phyloP scores from a whole-genome alignment of 495 filamentous ascomycete genomes.

The Pseudevernia furfuracea region DNA sequence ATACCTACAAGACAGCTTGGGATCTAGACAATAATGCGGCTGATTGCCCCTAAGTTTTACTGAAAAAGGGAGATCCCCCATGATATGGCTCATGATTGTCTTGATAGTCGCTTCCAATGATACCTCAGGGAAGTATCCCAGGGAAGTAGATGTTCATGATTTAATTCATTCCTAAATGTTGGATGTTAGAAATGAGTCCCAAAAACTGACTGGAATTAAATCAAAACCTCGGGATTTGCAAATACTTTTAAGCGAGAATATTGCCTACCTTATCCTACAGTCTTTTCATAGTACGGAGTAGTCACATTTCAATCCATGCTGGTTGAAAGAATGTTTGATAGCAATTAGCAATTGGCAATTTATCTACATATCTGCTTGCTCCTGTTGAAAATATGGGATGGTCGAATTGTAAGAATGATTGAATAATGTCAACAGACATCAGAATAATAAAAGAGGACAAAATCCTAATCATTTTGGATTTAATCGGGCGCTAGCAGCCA shows the following conservation, averaged over 20 bases:
- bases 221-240: neutral
- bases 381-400: neutral
- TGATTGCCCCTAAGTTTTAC: neutral
- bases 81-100: neutral
- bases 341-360: too few relatives aligned
- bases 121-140: neutral
- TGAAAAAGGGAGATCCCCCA: neutral
- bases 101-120: neutral
- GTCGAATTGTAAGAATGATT: neutral
- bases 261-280: neutral
- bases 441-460: neutral
- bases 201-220: neutral
- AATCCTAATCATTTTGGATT: conserved; percentile 17
- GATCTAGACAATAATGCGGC: neutral
- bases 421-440: neutral
- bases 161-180: neutral
- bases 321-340: neutral
- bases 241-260: neutral
- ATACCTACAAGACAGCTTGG: too few relatives aligned
- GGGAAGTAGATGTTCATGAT: neutral
- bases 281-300: neutral
- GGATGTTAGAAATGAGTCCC: neutral
- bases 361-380: too few relatives aligned
- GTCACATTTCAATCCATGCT: neutral
- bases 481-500: conserved; percentile 1